Conservation (phyloP, 805 yeast species). For the Ogataea degrootiae region DNA sequence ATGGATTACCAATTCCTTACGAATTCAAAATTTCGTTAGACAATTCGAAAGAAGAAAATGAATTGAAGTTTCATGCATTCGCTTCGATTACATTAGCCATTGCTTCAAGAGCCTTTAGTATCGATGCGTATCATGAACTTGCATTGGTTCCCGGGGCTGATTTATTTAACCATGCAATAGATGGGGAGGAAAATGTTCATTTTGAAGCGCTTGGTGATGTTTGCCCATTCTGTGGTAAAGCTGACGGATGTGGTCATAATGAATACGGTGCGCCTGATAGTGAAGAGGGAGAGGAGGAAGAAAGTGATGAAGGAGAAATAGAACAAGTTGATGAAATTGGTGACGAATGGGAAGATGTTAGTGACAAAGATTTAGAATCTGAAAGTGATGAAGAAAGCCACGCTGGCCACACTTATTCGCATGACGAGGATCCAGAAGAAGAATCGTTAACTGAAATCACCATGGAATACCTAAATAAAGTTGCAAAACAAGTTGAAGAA, state of each 20-base stretch:
- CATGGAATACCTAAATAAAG: constrained; percentile 25
- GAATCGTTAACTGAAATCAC: constrained; percentile 26
- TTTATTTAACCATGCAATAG: constrained; percentile 67
- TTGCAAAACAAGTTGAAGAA: constrained; percentile 27
- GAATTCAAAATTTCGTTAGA: constrained; percentile 24
- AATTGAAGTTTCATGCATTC: constrained; percentile 38
- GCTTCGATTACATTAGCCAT: constrained; percentile 56
- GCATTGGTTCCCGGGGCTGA: constrained; percentile 91
- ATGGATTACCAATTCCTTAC: constrained; percentile 33
- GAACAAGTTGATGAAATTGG: constrained; percentile 17
- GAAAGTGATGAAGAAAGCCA: constrained; percentile 14
- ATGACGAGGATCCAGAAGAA: constrained; percentile 18
- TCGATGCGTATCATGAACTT: constrained; percentile 69
- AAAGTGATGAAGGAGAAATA: constrained; percentile 22
- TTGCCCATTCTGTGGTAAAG: constrained; percentile 30
- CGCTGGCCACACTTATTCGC: constrained; percentile 16
- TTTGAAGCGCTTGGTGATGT: constrained; percentile 49
- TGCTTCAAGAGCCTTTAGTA: constrained; percentile 74
- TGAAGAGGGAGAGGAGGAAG: constrained; percentile 27
- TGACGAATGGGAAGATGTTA: constrained; percentile 22
- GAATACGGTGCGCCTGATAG: constrained; percentile 27
- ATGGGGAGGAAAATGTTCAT: constrained; percentile 56
- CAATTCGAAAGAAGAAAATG: constrained; percentile 18
- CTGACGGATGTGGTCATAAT: constrained; percentile 29
- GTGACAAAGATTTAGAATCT: constrained; percentile 21